A percentile compares a stretch with the other conserved stretches of the same genome.
Evolutionary conservation across 768 basidiomycete genomes (phyloP).

Genomic region (Russula compacta): DNA sequence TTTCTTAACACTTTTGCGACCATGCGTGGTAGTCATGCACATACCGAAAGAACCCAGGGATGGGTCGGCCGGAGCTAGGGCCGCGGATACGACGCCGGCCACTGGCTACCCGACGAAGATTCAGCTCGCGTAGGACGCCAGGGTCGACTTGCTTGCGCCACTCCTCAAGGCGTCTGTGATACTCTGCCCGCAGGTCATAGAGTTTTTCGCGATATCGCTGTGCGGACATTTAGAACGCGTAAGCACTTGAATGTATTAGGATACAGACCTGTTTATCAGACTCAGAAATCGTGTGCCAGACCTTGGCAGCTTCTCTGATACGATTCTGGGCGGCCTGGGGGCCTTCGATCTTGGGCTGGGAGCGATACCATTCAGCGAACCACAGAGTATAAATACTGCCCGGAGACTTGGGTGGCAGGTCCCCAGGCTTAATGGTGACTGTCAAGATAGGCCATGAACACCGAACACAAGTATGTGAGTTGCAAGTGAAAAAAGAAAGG

Average conservation of each 20-base stretch:
- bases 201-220: slow-evolving; percentile 3
- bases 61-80: neutral
- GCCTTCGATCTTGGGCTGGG: neutral
- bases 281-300: slow-evolving; percentile 9
- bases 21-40: neutral
- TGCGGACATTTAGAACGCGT: neutral
- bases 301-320: neutral
- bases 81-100: neutral
- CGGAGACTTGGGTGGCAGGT: neutral
- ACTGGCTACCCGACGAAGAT: slow-evolving; percentile 4
- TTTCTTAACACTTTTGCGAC: neutral
- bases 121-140: slow-evolving; percentile 4
- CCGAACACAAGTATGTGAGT: neutral
- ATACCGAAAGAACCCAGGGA: neutral
- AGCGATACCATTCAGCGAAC: neutral
- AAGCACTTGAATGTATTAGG: neutral
- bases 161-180: neutral
- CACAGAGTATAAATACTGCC: neutral
- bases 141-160: slow-evolving; percentile 8
- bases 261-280: slow-evolving; percentile 14
- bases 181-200: neutral
- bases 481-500: neutral
- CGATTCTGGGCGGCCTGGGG: rapidly evolving
- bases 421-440: neutral
- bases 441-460: neutral